These are phyloP conservation scores for Houttuynia cordata DNA, from an alignment of 164 flowering plant genomes.

Conservation along the genomic window DNA sequence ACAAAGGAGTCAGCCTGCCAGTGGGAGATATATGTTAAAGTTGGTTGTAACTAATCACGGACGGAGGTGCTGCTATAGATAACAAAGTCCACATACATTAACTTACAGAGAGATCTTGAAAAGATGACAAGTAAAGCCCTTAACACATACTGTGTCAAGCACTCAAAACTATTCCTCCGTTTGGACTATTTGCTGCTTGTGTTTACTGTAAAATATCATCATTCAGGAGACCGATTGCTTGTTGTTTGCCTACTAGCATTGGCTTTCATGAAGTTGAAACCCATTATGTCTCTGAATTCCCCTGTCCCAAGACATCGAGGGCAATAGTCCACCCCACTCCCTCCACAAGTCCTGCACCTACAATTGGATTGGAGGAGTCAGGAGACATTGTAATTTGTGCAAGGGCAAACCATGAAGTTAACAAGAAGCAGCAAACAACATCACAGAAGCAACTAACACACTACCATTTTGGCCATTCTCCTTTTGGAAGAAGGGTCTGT, in stretches of 20 bases:
- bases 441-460: slow-evolving; percentile 14
- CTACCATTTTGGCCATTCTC: slow-evolving; percentile 98
- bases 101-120: no score
- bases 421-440: background rate
- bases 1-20: no score
- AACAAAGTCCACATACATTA: no score
- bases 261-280: slow-evolving; percentile 58
- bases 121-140: no score
- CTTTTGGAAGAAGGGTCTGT: slow-evolving; percentile 66
- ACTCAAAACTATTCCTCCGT: no score
- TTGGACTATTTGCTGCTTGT: no score
- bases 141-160: no score
- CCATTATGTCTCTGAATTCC: slow-evolving; percentile 65
- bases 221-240: background rate
- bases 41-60: no score
- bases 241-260: slow-evolving; percentile 8
- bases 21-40: no score
- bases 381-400: background rate
- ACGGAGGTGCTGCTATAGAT: no score
- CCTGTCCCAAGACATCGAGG: slow-evolving; percentile 77
- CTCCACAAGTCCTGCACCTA: slow-evolving; percentile 82
- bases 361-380: background rate
- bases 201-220: background rate
- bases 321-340: slow-evolving; percentile 69
- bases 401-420: background rate